Conservation (phyloP, 768 basidiomycete species). For the Chalciporus pseudorubinellus region DNA sequence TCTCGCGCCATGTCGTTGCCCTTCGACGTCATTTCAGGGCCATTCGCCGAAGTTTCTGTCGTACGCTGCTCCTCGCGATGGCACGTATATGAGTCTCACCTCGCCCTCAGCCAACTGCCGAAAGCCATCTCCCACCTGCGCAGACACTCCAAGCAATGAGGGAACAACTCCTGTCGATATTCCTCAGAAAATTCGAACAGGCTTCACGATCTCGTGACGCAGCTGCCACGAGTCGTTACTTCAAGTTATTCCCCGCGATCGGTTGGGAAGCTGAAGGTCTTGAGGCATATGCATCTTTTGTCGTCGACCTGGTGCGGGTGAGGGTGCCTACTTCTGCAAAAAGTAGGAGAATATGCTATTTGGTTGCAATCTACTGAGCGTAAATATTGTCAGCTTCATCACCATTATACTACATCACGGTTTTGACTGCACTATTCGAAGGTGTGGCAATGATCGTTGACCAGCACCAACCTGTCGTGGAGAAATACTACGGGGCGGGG, state of each 20-base stretch:
- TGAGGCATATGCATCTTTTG: slow-evolving; percentile 89
- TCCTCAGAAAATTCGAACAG: slow-evolving; percentile 74
- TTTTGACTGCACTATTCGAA: slow-evolving; percentile 90
- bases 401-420: slow-evolving; percentile 86
- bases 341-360: slow-evolving; percentile 46
- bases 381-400: slow-evolving; percentile 66
- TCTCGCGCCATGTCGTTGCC: slow-evolving; percentile 88
- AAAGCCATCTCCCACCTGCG: slow-evolving; percentile 79
- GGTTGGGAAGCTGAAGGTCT: slow-evolving; percentile 93
- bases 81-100: not conserved
- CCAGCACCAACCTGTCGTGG: slow-evolving; percentile 96
- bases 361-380: slow-evolving; percentile 11
- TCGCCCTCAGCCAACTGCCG: slow-evolving; percentile 75
- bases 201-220: slow-evolving; percentile 84
- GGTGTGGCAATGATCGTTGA: slow-evolving; percentile 94
- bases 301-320: slow-evolving; percentile 83
- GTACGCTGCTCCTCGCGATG: slow-evolving; percentile 45
- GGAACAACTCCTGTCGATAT: slow-evolving; percentile 70
- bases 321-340: slow-evolving; percentile 78
- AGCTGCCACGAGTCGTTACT: slow-evolving; percentile 86
- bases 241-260: slow-evolving; percentile 95
- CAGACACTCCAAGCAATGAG: slow-evolving; percentile 79
- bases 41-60: slow-evolving; percentile 84
- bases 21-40: slow-evolving; percentile 69
- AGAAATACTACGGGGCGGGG: slow-evolving; percentile 93